Base-by-base conservation (phyloP, 139 green algal genomes). In the Coccomyxa sp. region DNA sequence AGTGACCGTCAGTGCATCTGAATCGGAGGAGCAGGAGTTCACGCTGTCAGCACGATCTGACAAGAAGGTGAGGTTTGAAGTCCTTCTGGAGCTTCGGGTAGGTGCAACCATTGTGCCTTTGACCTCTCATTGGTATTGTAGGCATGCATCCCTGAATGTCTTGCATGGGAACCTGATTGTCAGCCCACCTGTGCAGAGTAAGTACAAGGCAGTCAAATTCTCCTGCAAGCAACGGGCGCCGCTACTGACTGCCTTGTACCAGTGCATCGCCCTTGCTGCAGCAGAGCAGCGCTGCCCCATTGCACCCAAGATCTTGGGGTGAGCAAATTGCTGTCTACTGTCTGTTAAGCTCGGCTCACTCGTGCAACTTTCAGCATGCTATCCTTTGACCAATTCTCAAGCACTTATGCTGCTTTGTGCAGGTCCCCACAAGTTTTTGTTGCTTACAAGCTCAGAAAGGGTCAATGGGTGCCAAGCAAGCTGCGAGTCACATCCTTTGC, bases 151-250 rank as follows among this genome's bases (percentile, higher is more conserved):
- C 38, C 38, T 51, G 38, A 51, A 51, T 51, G 7, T 11, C 38
- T 51, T 51, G 7, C 38, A 7, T 7, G 3, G 3, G 38, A 51
- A 7, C 38, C 38, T 7, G 67, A 66, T 76, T 58, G 9, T 28
- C 57, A 57, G 79, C 79, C 28, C 45, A 25, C 16, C 75, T 28
- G 10, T 82, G 45, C 88, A 93, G 90, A 86, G 84, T 82, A 94
- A 94, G 78, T 93, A 89, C 91, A 96, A 96, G 83, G 77, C 94
- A 1, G 79, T 92, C 38, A 95, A 94, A 83, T 96, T 98, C 87
- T 88, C 84, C 17, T 96, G 92, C 86, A 83, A 83, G 28, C 89
- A 93, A 66, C 82, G 95, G 3, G 79, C 88, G 18, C 83, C 86
- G 17, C 89, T 98, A 79, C 89, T 98, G 45, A 95, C 91, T 11